Percentiles rank a stretch among this genome's conserved stretches.
These are phyloP conservation scores for Ogataea polymorpha DNA, from an alignment of 805 yeast species.

Conservation along the genomic window DNA sequence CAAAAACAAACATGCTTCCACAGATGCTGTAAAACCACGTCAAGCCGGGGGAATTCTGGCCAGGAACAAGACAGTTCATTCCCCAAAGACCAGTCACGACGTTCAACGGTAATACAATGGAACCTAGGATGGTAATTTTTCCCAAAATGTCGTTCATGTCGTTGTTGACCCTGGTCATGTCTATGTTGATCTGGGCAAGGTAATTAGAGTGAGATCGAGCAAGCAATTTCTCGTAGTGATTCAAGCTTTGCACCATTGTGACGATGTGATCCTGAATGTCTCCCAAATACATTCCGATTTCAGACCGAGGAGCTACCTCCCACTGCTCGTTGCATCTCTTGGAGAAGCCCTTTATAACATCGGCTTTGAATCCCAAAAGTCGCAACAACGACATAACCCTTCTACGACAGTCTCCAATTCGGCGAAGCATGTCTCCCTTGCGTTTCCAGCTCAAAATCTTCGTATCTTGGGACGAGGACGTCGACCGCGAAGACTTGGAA, in stretches of 20 bases:
- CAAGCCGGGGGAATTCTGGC: slow-evolving; percentile 65
- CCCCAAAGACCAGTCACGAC: slow-evolving; percentile 98
- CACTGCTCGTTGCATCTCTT: slow-evolving; percentile 85
- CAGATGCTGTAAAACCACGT: slow-evolving; percentile 63
- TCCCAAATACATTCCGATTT: slow-evolving; percentile 91
- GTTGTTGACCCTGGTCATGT: slow-evolving; percentile 95
- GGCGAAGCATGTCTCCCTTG: slow-evolving; percentile 90
- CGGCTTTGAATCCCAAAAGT: slow-evolving; percentile 88
- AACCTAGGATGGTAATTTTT: slow-evolving; percentile 88
- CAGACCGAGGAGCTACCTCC: slow-evolving; percentile 76
- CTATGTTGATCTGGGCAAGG: slow-evolving; percentile 93
- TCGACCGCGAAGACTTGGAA: slow-evolving; percentile 20
- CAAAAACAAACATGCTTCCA: slow-evolving; percentile 44
- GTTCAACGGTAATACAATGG: slow-evolving; percentile 92
- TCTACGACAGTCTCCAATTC: slow-evolving; percentile 94
- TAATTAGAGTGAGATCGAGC: slow-evolving; percentile 96
- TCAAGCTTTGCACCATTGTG: slow-evolving; percentile 93
- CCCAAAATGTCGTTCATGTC: slow-evolving; percentile 96
- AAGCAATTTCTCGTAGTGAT: slow-evolving; percentile 89
- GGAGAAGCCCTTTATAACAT: slow-evolving; percentile 94
- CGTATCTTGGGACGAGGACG: slow-evolving; percentile 37
- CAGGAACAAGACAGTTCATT: slow-evolving; percentile 96
- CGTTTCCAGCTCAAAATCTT: slow-evolving; percentile 71
- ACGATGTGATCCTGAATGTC: slow-evolving; percentile 98
- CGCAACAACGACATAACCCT: slow-evolving; percentile 88